A percentile compares a stretch with the other conserved stretches of the same genome.
phyloP scores from a whole-genome alignment of 345 rosid species.

The Cardiospermum halicacabum region DNA sequence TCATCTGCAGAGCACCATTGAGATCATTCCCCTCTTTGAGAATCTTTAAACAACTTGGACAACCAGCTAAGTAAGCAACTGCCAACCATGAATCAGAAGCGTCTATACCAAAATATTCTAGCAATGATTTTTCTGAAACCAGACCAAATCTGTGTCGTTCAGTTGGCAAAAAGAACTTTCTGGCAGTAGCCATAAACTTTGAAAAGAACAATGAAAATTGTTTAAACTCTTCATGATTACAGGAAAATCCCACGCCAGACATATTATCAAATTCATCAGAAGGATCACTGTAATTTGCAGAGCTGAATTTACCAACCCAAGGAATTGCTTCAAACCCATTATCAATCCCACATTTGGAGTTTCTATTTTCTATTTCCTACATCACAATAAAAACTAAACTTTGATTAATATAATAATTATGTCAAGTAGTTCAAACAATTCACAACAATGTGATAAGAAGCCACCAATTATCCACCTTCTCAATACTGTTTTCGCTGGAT shows the following conservation, averaged over 20 bases:
- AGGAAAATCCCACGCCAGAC: conserved; percentile 32
- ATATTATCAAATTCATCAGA: conserved; percentile 30
- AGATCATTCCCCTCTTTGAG: conserved; percentile 55
- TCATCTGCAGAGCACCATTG: conserved; percentile 37
- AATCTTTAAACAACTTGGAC: conserved; percentile 67
- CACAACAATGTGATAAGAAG: conserved; percentile 40
- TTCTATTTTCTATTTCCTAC: conserved; percentile 42
- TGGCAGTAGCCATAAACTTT: conserved; percentile 40
- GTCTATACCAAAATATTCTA: conserved; percentile 45
- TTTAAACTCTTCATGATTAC: conserved; percentile 61
- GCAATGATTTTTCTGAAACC: conserved; percentile 55
- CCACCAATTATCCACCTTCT: conserved; percentile 70
- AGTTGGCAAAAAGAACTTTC: conserved; percentile 65
- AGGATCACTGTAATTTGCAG: conserved; percentile 35
- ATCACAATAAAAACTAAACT: conserved; percentile 13
- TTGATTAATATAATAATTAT: conserved; percentile 1
- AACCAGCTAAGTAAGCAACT: conserved; percentile 56
- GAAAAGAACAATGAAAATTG: conserved; percentile 62
- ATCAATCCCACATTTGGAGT: conserved; percentile 47
- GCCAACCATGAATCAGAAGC: conserved; percentile 62
- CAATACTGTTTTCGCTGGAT: conserved; percentile 32
- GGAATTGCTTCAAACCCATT: conserved; percentile 52
- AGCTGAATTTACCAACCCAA: conserved; percentile 53
- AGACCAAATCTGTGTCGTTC: conserved; percentile 74
- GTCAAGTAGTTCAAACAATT: conserved; percentile 12